A percentile compares a stretch with the other conserved stretches of the same genome.
Evolutionary conservation across 306 rosid genomes (phyloP).

Genomic region (Lotus japonicus): DNA sequence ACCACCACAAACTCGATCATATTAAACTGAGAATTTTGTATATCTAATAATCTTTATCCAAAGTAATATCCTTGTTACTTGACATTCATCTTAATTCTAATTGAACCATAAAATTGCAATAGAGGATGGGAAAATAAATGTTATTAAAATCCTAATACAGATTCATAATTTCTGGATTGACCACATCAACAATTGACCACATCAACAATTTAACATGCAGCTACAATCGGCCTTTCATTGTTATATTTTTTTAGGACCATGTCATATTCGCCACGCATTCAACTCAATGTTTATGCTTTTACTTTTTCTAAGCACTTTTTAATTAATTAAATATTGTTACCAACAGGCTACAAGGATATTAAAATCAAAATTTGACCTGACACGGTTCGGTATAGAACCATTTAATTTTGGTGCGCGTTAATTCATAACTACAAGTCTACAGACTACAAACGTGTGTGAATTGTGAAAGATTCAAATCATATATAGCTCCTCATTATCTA

Average conservation of each 20-base stretch:
- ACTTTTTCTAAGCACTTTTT: slow-evolving; percentile 7
- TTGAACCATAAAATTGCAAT: no score
- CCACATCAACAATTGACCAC: background rate
- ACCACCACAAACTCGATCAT: no score
- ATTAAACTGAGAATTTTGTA: no score
- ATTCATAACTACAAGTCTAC: background rate
- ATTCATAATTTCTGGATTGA: background rate
- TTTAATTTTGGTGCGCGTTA: background rate
- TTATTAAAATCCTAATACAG: background rate
- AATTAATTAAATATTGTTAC: background rate
- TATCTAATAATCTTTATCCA: no score
- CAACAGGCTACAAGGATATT: background rate
- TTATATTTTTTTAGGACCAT: no score
- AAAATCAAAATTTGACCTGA: background rate
- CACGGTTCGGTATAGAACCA: background rate
- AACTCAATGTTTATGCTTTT: background rate
- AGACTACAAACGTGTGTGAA: no score
- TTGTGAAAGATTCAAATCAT: no score
- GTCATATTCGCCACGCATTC: background rate
- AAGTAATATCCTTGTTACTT: no score
- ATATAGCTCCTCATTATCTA: no score
- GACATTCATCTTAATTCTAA: no score
- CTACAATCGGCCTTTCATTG: background rate
- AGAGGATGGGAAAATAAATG: background rate
- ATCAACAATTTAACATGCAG: background rate